A percentile compares a stretch with the other conserved stretches of the same genome.
Evolutionary conservation across 139 green algal genomes (phyloP).

Genomic region (Chlamydomonas asymmetrica): DNA sequence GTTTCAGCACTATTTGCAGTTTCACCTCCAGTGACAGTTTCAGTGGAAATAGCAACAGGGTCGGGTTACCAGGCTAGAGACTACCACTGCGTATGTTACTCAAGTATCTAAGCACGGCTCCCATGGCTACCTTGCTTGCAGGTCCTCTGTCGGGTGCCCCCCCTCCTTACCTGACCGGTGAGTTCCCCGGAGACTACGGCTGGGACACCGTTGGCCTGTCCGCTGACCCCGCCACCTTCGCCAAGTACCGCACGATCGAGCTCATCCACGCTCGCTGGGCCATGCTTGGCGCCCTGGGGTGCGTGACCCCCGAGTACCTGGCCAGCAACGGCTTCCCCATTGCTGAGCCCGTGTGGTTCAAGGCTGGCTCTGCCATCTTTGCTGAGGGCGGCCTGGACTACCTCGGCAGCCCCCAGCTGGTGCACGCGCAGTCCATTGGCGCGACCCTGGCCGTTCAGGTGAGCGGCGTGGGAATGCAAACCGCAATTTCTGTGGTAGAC

Average conservation of each 20-base stretch:
- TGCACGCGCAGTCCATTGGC: slow-evolving; percentile 93
- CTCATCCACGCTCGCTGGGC: slow-evolving; percentile 86
- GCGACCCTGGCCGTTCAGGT: slow-evolving; percentile 86
- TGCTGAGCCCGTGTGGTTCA: slow-evolving; percentile 86
- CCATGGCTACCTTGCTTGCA: slow-evolving; percentile 31
- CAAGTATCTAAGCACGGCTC: not conserved
- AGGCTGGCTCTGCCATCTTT: slow-evolving; percentile 90
- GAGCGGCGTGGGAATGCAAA: no score
- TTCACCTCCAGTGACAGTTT: no score
- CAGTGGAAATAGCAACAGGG: no score
- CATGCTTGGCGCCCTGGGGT: slow-evolving; percentile 90
- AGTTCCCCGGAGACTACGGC: slow-evolving; percentile 95
- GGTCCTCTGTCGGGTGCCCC: slow-evolving; percentile 72
- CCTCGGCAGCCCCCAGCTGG: slow-evolving; percentile 62
- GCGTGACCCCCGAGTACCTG: slow-evolving; percentile 64
- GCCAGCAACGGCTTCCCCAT: slow-evolving; percentile 45
- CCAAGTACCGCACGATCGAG: slow-evolving; percentile 77
- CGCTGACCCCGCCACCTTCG: slow-evolving; percentile 60
- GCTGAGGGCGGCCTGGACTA: slow-evolving; percentile 78
- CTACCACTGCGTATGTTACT: not conserved
- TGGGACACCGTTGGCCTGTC: slow-evolving; percentile 43
- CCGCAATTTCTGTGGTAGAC: no score
- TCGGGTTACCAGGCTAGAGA: no score
- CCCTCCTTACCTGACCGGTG: slow-evolving; percentile 83
- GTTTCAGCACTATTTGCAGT: no score